Evolutionary conservation across 1,284 basidiomycete genomes (phyloP).

Genomic region (Leccinum pachyderme): DNA sequence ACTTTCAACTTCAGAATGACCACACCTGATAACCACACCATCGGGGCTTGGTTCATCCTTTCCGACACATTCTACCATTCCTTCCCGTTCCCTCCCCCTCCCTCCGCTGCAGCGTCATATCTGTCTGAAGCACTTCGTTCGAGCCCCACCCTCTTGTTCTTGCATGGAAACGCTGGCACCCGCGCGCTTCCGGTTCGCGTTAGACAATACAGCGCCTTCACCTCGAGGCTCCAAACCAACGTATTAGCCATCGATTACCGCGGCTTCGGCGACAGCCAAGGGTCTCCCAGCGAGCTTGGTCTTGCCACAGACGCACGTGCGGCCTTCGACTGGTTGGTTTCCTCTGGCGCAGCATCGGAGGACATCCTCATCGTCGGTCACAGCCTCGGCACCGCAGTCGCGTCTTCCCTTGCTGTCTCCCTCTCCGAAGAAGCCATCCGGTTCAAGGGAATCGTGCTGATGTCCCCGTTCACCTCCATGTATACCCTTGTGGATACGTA

Average conservation of each 20-base stretch:
- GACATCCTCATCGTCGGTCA: constrained; percentile 77
- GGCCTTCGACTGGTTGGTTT: constrained; percentile 77
- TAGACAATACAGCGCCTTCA: constrained; percentile 58
- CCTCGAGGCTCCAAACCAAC: constrained; percentile 67
- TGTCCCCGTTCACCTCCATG: constrained; percentile 78
- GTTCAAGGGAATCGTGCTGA: constrained; percentile 64
- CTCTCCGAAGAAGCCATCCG: constrained; percentile 53
- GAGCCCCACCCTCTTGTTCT: constrained; percentile 79
- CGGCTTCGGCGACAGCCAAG: constrained; percentile 89
- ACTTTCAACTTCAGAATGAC: constrained; percentile 69
- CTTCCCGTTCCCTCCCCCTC: constrained; percentile 35
- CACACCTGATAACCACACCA: constrained; percentile 73
- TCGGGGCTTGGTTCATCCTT: constrained; percentile 91
- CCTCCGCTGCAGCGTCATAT: constrained; percentile 33
- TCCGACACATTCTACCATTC: constrained; percentile 66
- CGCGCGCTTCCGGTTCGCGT: constrained; percentile 68
- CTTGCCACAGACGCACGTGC: constrained; percentile 74
- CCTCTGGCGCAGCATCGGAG: constrained; percentile 53
- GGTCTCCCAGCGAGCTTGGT: constrained; percentile 74
- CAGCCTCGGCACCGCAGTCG: constrained; percentile 80
- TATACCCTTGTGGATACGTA: constrained; percentile 69
- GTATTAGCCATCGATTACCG: constrained; percentile 87
- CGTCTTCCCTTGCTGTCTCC: constrained; percentile 57
- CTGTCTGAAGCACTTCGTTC: constrained; percentile 49
- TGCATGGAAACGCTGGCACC: constrained; percentile 88